phyloP scores from a whole-genome alignment of 2,329 filamentous ascomycete species.

The Acrocalymma vagum region DNA sequence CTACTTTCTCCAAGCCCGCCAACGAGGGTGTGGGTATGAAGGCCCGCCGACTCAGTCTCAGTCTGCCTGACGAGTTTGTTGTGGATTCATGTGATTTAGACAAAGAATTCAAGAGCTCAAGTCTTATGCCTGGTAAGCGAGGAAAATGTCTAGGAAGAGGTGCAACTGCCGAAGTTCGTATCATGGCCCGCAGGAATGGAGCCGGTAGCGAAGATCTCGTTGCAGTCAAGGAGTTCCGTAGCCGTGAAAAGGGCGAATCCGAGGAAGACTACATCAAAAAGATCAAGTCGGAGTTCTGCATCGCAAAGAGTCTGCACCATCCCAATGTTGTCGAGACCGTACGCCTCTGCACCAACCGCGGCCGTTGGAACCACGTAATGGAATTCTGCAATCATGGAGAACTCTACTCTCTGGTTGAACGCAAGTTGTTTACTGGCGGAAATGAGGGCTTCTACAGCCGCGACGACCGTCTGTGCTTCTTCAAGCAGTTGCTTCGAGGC shows the following conservation, averaged over 20 bases:
- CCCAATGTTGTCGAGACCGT: constrained; percentile 87
- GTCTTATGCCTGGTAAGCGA: constrained; percentile 74
- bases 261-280: constrained; percentile 83
- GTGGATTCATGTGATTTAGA: constrained; percentile 75
- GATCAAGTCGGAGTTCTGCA: constrained; percentile 90
- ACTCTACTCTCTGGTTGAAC: constrained; percentile 77
- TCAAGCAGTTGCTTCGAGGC: constrained; percentile 88
- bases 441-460: constrained; percentile 64
- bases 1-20: constrained; percentile 56
- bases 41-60: constrained; percentile 78
- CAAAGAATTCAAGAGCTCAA: constrained; percentile 71
- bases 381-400: constrained; percentile 88
- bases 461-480: constrained; percentile 80
- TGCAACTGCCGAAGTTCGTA: constrained; percentile 80
- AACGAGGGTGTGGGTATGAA: constrained; percentile 78
- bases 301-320: constrained; percentile 84
- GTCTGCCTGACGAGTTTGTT: constrained; percentile 76
- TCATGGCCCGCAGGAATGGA: constrained; percentile 81
- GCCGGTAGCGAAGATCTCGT: constrained; percentile 71
- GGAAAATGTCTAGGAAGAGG: constrained; percentile 83
- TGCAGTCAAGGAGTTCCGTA: constrained; percentile 88
- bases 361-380: constrained; percentile 91
- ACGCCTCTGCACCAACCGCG: constrained; percentile 75
- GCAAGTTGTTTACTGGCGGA: constrained; percentile 57
- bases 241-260: constrained; percentile 73